phyloP scores from a whole-genome alignment of 2,329 filamentous ascomycete genomes.

The Phyllosticta paracitricarpa region DNA sequence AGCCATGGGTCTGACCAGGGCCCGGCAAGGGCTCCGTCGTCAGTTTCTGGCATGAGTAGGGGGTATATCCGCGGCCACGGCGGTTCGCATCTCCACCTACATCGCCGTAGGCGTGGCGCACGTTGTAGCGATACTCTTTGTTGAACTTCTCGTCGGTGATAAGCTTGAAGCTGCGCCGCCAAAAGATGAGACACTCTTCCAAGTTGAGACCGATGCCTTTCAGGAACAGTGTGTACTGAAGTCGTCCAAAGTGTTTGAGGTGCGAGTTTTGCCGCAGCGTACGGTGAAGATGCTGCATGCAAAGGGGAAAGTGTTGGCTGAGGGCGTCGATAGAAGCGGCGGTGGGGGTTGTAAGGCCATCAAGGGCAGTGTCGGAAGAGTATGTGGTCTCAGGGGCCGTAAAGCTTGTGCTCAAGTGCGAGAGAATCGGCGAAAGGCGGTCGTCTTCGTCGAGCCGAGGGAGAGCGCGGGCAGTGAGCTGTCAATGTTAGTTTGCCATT shows the following conservation, averaged over 20 bases:
- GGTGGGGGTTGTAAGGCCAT: slow-evolving; percentile 56
- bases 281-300: slow-evolving; percentile 86
- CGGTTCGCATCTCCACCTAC: slow-evolving; percentile 88
- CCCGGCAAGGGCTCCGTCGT: slow-evolving; percentile 80
- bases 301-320: slow-evolving; percentile 74
- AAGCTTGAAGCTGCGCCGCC: slow-evolving; percentile 75
- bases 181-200: slow-evolving; percentile 89
- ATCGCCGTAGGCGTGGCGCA: slow-evolving; percentile 90
- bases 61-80: slow-evolving; percentile 76
- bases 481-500: slow-evolving; percentile 4
- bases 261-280: slow-evolving; percentile 80
- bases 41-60: slow-evolving; percentile 92
- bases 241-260: slow-evolving; percentile 82
- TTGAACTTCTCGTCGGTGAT: slow-evolving; percentile 92
- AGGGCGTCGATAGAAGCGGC: slow-evolving; percentile 60
- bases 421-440: slow-evolving; percentile 64
- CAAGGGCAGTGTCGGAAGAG: slow-evolving; percentile 61
- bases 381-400: slow-evolving; percentile 82
- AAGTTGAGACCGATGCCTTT: slow-evolving; percentile 88
- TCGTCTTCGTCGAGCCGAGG: slow-evolving; percentile 95
- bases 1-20: slow-evolving; percentile 85
- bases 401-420: slow-evolving; percentile 91
- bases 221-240: slow-evolving; percentile 93
- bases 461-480: slow-evolving; percentile 82
- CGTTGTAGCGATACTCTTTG: slow-evolving; percentile 95